phyloP scores from a whole-genome alignment of 2,329 filamentous ascomycete genomes.

The Clarireedia monteithiana region DNA sequence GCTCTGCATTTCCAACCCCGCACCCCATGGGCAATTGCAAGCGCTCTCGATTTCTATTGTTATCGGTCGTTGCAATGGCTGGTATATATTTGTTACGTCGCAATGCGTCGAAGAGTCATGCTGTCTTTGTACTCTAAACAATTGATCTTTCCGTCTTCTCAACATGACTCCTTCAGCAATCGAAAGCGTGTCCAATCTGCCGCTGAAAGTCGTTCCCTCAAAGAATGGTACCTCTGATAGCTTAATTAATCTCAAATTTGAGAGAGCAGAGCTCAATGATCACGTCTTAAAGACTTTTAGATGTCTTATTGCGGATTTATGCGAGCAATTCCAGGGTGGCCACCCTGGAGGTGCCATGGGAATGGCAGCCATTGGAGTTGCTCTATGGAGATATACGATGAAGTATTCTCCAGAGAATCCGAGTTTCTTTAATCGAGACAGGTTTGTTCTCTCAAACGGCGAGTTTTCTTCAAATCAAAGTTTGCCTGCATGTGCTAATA shows the following conservation, averaged over 20 bases:
- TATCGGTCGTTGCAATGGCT: too few relatives aligned
- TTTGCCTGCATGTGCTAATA: background rate
- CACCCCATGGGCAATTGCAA: too few relatives aligned
- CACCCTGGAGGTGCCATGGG: conserved; percentile 55
- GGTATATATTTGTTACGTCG: background rate
- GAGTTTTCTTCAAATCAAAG: background rate
- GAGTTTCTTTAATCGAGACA: conserved; percentile 36
- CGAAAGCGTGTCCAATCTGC: background rate
- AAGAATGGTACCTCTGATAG: background rate
- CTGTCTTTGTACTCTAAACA: too few relatives aligned
- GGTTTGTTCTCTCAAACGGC: conserved; percentile 39
- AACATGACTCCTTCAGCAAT: background rate
- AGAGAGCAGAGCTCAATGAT: background rate
- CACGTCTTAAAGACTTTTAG: background rate
- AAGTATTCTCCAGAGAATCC: conserved; percentile 33
- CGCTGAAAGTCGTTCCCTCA: background rate
- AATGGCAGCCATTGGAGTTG: conserved; percentile 43
- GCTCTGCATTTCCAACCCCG: too few relatives aligned
- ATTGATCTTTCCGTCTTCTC: too few relatives aligned
- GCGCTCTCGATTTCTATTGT: too few relatives aligned
- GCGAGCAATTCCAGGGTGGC: conserved; percentile 61
- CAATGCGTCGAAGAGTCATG: too few relatives aligned
- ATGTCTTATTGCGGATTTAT: conserved; percentile 56
- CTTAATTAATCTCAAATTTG: background rate
- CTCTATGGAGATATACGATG: conserved; percentile 37